Base-by-base conservation (phyloP, 192 early-diverging fungal species). In the Coemansia sp. region DNA sequence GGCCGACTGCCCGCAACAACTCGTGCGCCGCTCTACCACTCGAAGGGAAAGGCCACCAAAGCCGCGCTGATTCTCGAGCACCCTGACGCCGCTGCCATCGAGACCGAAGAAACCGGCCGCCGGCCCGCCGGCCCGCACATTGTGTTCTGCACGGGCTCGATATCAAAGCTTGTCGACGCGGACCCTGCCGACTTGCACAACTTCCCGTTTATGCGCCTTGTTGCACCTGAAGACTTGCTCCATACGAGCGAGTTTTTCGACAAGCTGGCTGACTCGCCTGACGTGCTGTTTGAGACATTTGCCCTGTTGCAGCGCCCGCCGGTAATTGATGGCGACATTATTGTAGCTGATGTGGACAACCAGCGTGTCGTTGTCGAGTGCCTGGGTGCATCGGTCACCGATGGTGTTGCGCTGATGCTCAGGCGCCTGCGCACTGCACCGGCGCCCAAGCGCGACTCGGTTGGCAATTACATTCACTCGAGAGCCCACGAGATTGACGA, bases 171-270 rank as follows among this genome's bases (percentile, higher is more conserved):
- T 0, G 54, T 76, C 5, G 74, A 76, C 23, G 74, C 69, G 1
- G 74, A 76, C 38, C 66, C 69, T 0, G 52, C 61, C 32, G 74
- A 76, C 41, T 57, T 72, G 23, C 35, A 65, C 45, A 62, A 63
- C 32, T 69, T 39, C 23, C 69, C 75, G 23, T 77, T 77, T 37
- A 57, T 77, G 19, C 71, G 63, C 54, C 69, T 77, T 9, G 66
- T 77, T 11, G 75, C 75, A 48, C 75, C 75, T 22, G 75, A 77
- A 27, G 75, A 77, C 57, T 11, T 77, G 9, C 9, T 69, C 22
- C 63, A 57, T 0, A 65, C 60, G 19, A 69, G 66, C 55, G 32
- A 54, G 66, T 72, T 77, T 39, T 72, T 77, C 50, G 75, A 77
- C 17, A 56, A 61, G 41, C 54, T 72, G 25, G 27, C 37, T 0